Evolutionary conservation across 495 filamentous ascomycete genomes (phyloP).

Genomic region (Podospora pseudopauciseta): DNA sequence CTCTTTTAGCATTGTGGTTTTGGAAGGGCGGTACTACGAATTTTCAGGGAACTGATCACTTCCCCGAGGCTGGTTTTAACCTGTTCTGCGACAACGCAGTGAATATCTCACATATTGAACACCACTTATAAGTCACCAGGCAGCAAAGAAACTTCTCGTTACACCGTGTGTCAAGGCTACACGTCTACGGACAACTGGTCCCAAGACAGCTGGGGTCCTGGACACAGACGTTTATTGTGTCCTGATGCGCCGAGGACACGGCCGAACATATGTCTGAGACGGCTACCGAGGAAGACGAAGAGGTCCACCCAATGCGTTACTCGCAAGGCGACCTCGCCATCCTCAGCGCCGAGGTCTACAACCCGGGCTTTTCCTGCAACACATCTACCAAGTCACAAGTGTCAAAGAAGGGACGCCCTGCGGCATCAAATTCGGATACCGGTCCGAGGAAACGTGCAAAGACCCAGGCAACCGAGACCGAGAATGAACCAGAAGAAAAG

Average conservation of each 20-base stretch:
- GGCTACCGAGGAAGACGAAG: not conserved
- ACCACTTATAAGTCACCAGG: not conserved
- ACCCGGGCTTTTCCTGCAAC: slow-evolving; percentile 24
- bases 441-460: slow-evolving; percentile 31
- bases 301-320: slow-evolving; percentile 32
- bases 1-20: not conserved
- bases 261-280: not conserved
- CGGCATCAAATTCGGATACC: slow-evolving; percentile 19
- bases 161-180: not conserved
- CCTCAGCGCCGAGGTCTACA: slow-evolving; percentile 49
- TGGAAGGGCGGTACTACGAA: not conserved
- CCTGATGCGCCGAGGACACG: not conserved
- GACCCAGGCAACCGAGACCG: slow-evolving; percentile 17
- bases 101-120: not conserved
- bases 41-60: not conserved
- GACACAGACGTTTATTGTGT: not conserved
- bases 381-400: slow-evolving; percentile 7
- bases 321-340: slow-evolving; percentile 40
- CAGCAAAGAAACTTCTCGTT: not conserved
- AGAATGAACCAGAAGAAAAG: slow-evolving; percentile 39
- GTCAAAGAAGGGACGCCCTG: slow-evolving; percentile 20
- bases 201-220: not conserved
- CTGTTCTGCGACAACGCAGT: not conserved
- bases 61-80: not conserved
- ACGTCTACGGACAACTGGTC: not conserved